Conservation (phyloP, 2,329 filamentous ascomycete genomes). For the Pestalotiopsis sp. region DNA sequence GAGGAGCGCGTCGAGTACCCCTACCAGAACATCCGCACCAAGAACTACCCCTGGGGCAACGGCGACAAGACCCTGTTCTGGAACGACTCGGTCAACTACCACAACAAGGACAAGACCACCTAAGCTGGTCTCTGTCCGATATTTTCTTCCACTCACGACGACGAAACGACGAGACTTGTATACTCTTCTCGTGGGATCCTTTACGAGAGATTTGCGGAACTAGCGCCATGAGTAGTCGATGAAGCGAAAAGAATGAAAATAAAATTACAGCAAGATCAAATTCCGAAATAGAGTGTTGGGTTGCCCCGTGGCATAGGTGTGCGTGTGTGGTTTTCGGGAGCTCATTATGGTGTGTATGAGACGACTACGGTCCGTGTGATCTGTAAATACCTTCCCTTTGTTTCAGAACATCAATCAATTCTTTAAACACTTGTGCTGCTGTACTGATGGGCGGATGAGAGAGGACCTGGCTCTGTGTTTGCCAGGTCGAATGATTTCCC, state of each 20-base stretch:
- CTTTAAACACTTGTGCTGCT: background rate
- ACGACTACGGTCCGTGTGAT: background rate
- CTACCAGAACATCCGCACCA: slow-evolving; percentile 96
- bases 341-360: background rate
- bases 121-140: slow-evolving; percentile 33
- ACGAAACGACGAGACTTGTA: background rate
- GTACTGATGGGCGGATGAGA: background rate
- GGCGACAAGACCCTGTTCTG: slow-evolving; percentile 93
- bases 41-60: slow-evolving; percentile 94
- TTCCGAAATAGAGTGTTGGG: slow-evolving; percentile 13
- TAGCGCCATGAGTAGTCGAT: background rate
- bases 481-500: too few species aligned
- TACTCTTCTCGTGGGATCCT: background rate
- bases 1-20: slow-evolving; percentile 93
- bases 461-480: background rate
- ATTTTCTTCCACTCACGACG: background rate
- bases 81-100: slow-evolving; percentile 95
- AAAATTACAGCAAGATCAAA: background rate
- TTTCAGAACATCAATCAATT: slow-evolving; percentile 7
- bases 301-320: background rate
- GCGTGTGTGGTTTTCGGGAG: background rate
- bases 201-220: background rate
- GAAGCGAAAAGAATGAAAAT: background rate
- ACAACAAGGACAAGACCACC: slow-evolving; percentile 81
- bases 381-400: slow-evolving; percentile 18